Conservation (phyloP, 2,329 filamentous ascomycete genomes). For the Microdochium paspali region DNA sequence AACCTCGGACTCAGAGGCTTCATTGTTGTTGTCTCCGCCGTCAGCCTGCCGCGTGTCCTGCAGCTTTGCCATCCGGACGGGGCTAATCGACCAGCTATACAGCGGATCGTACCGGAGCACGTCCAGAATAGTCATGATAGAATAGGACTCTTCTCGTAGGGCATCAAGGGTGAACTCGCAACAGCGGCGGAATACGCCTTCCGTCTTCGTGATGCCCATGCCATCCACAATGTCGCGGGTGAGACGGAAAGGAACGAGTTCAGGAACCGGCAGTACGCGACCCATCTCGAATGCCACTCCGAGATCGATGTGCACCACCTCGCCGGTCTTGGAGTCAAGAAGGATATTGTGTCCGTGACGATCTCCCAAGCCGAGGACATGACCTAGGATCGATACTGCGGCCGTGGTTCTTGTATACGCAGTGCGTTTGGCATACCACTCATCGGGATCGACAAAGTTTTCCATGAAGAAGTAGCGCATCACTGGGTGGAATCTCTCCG, state of each 20-base stretch:
- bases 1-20: slow-evolving; percentile 25
- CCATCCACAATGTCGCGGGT: slow-evolving; percentile 93
- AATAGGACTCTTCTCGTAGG: slow-evolving; percentile 87
- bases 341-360: slow-evolving; percentile 96
- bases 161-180: slow-evolving; percentile 97
- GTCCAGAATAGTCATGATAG: slow-evolving; percentile 97
- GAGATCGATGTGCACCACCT: slow-evolving; percentile 94
- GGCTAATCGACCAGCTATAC: slow-evolving; percentile 89
- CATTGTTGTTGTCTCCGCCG: slow-evolving; percentile 18
- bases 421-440: slow-evolving; percentile 84
- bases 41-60: slow-evolving; percentile 50
- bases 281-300: slow-evolving; percentile 97
- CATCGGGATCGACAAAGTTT: slow-evolving; percentile 83
- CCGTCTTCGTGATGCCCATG: slow-evolving; percentile 91
- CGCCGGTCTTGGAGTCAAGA: slow-evolving; percentile 78
- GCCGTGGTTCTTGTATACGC: slow-evolving; percentile 92
- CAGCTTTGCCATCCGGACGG: slow-evolving; percentile 53
- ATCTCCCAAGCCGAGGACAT: slow-evolving; percentile 87
- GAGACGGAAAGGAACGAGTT: slow-evolving; percentile 89
- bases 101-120: slow-evolving; percentile 96
- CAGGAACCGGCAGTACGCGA: slow-evolving; percentile 86
- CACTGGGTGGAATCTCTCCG: slow-evolving; percentile 78
- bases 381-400: slow-evolving; percentile 88
- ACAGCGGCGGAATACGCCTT: slow-evolving; percentile 94
- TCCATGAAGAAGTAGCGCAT: slow-evolving; percentile 98